Evolutionary conservation across 1,284 basidiomycete species (phyloP).

Genomic region (Ustanciosporium gigantosporum): DNA sequence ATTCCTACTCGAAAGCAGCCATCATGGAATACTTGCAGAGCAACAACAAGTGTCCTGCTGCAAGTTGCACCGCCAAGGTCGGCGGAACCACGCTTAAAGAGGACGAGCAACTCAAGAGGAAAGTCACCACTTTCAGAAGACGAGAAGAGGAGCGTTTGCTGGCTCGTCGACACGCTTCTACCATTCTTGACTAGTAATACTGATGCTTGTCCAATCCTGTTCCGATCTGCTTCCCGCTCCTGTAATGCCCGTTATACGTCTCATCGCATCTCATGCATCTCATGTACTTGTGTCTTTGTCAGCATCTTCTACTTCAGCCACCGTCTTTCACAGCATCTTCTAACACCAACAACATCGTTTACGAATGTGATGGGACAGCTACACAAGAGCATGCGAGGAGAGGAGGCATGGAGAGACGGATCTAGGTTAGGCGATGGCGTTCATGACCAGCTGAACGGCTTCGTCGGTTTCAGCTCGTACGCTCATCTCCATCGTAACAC

Average conservation of each 20-base stretch:
- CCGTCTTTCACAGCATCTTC: no score
- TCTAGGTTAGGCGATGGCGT: slow-evolving; percentile 70
- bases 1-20: slow-evolving; percentile 24
- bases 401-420: not conserved
- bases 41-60: slow-evolving; percentile 32
- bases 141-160: slow-evolving; percentile 26
- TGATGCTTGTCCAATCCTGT: no score
- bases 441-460: slow-evolving; percentile 82
- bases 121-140: slow-evolving; percentile 33
- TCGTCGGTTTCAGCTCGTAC: slow-evolving; percentile 90
- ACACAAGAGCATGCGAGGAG: not conserved
- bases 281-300: no score
- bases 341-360: no score
- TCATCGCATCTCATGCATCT: not conserved
- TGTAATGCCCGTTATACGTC: not conserved
- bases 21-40: slow-evolving; percentile 23
- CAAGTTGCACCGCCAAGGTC: slow-evolving; percentile 11
- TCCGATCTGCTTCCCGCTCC: not conserved
- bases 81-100: slow-evolving; percentile 8
- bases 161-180: slow-evolving; percentile 19
- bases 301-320: no score
- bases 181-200: slow-evolving; percentile 18
- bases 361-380: no score
- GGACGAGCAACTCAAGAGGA: slow-evolving; percentile 18
- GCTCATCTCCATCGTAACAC: slow-evolving; percentile 91